phyloP scores from a whole-genome alignment of 768 basidiomycete species.

The Scleroderma bovista region DNA sequence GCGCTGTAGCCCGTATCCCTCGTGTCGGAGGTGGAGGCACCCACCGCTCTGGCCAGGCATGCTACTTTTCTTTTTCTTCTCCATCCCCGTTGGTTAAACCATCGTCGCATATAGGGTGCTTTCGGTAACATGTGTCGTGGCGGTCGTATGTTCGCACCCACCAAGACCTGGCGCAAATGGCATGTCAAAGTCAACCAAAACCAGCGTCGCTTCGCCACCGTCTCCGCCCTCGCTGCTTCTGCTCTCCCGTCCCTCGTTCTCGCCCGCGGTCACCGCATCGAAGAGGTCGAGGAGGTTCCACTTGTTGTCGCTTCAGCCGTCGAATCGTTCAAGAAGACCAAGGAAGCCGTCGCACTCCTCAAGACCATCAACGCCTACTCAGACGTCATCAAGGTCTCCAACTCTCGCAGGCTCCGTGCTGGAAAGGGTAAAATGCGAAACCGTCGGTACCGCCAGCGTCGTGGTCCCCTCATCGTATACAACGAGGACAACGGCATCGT shows the following conservation, averaged over 20 bases:
- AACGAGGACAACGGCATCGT: slow-evolving; percentile 96
- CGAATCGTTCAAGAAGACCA: slow-evolving; percentile 93
- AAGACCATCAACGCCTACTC: slow-evolving; percentile 84
- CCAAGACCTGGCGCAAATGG: slow-evolving; percentile 99
- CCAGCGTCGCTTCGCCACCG: slow-evolving; percentile 96
- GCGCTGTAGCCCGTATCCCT: slow-evolving; percentile 99
- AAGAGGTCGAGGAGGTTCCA: slow-evolving; percentile 94
- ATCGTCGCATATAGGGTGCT: slow-evolving; percentile 58
- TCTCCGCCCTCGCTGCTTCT: slow-evolving; percentile 96
- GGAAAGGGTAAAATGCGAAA: slow-evolving; percentile 98
- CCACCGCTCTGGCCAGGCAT: slow-evolving; percentile 93
- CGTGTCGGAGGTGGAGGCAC: slow-evolving; percentile 99
- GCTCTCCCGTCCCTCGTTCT: slow-evolving; percentile 95
- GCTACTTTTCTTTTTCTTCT: background rate
- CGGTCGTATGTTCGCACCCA: slow-evolving; percentile 99
- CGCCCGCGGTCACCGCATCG: slow-evolving; percentile 98
- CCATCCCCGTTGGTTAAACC: slow-evolving; percentile 1
- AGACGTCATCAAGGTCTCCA: slow-evolving; percentile 95
- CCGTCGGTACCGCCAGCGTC: slow-evolving; percentile 93
- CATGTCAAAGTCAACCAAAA: slow-evolving; percentile 99
- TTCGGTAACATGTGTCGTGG: slow-evolving; percentile 99
- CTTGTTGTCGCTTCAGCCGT: slow-evolving; percentile 76
- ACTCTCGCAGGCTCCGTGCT: slow-evolving; percentile 93
- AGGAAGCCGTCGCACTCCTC: slow-evolving; percentile 91
- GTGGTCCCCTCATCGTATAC: slow-evolving; percentile 96